A percentile compares a stretch with the other conserved stretches of the same genome.
Conservation (phyloP, 306 rosid species). For the Crotalaria pallida region DNA sequence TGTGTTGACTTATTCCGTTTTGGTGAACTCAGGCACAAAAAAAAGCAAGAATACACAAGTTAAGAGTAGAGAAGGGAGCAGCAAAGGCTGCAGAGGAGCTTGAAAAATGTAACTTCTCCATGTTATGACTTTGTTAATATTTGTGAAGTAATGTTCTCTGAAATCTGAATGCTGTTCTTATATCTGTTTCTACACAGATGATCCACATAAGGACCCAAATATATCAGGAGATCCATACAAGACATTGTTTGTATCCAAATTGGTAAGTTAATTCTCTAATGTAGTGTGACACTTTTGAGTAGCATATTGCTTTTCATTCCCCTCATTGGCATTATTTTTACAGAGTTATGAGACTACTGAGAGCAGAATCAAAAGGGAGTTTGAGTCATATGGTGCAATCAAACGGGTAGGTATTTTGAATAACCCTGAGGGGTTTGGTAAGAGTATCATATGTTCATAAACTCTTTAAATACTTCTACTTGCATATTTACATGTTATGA, state of each 20-base stretch:
- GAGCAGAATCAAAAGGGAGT: slow-evolving; percentile 98
- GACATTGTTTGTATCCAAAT: slow-evolving; percentile 89
- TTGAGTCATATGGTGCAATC: slow-evolving; percentile 97
- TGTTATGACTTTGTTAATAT: background rate
- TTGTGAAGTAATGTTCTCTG: slow-evolving; percentile 2
- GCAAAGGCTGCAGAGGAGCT: slow-evolving; percentile 89
- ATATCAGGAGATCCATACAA: slow-evolving; percentile 96
- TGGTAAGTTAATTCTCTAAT: slow-evolving; percentile 49
- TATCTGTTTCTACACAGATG: slow-evolving; percentile 51
- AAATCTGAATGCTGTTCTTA: slow-evolving; percentile 8
- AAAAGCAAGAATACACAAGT: slow-evolving; percentile 80
- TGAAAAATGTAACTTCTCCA: slow-evolving; percentile 65
- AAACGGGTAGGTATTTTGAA: slow-evolving; percentile 98
- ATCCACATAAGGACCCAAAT: slow-evolving; percentile 68
- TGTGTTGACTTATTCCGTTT: slow-evolving; percentile 18
- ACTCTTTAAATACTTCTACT: background rate
- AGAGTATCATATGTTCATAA: slow-evolving; percentile 49
- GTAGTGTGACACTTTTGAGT: background rate
- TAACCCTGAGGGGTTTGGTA: slow-evolving; percentile 77
- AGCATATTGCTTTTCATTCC: background rate
- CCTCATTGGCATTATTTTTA: slow-evolving; percentile 19
- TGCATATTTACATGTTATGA: background rate
- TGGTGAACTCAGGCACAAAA: slow-evolving; percentile 51
- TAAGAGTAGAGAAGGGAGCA: slow-evolving; percentile 86
- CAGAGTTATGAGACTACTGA: slow-evolving; percentile 96